Conservation (phyloP, 805 yeast species). For the Aciculoconidium aculeatum region DNA sequence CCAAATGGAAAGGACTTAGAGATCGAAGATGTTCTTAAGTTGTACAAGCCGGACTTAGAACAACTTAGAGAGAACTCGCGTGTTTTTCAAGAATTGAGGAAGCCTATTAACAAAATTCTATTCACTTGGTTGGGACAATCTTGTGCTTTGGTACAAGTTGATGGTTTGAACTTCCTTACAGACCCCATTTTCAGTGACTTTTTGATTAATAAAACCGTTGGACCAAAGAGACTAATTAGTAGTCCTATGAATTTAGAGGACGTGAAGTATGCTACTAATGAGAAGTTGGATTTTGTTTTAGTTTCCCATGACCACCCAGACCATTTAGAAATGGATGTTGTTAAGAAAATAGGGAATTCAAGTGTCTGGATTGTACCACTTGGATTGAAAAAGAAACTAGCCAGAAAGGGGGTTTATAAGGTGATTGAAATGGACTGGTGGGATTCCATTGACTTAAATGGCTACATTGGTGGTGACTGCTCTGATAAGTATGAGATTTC, state of each 20-base stretch:
- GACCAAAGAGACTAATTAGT: slow-evolving; percentile 82
- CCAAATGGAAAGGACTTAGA: slow-evolving; percentile 24
- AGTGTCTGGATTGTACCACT: slow-evolving; percentile 83
- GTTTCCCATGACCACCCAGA: slow-evolving; percentile 96
- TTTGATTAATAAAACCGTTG: slow-evolving; percentile 56
- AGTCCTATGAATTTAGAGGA: slow-evolving; percentile 63
- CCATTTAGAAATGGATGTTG: slow-evolving; percentile 69
- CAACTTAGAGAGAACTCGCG: slow-evolving; percentile 31
- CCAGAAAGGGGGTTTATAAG: slow-evolving; percentile 51
- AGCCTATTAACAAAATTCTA: slow-evolving; percentile 40
- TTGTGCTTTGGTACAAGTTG: slow-evolving; percentile 67
- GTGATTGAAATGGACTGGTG: slow-evolving; percentile 89
- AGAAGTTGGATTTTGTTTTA: slow-evolving; percentile 59
- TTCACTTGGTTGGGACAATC: slow-evolving; percentile 95
- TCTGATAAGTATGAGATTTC: slow-evolving; percentile 66
- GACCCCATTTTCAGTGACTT: slow-evolving; percentile 77
- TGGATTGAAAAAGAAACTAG: slow-evolving; percentile 62
- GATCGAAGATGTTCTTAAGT: slow-evolving; percentile 54
- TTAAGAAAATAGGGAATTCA: slow-evolving; percentile 45
- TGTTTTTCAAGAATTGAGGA: slow-evolving; percentile 16
- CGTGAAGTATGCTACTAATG: slow-evolving; percentile 44
- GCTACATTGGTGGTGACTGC: slow-evolving; percentile 31
- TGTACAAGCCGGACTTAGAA: slow-evolving; percentile 50
- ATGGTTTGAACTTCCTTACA: slow-evolving; percentile 70
- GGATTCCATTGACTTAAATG: slow-evolving; percentile 45